A percentile compares a stretch with the other conserved stretches of the same genome.
These are phyloP conservation scores for Trifolium fragiferum DNA, from an alignment of 306 rosid species.

Conservation along the genomic window DNA sequence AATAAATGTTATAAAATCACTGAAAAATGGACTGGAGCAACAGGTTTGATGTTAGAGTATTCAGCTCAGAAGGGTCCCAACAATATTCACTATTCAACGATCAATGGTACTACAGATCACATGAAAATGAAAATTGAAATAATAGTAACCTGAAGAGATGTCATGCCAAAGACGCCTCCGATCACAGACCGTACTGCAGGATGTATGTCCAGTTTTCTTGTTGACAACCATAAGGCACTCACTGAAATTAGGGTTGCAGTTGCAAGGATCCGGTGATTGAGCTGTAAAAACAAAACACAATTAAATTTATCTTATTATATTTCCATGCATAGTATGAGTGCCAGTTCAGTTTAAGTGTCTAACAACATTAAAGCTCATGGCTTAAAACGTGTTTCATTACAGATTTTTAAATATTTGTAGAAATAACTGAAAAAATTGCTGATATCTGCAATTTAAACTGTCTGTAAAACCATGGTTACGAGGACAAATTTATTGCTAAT, in stretches of 20 bases:
- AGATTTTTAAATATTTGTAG: constrained; percentile 7
- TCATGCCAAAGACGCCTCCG: constrained; percentile 72
- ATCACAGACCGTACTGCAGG: constrained; percentile 76
- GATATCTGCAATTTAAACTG: not conserved
- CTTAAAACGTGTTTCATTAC: not conserved
- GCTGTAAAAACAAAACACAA: constrained; percentile 53
- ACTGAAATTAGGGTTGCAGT: constrained; percentile 67
- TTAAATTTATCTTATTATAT: constrained; percentile 14
- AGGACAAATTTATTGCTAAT: constrained; percentile 6
- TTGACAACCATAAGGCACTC: constrained; percentile 70
- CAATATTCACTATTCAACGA: not conserved
- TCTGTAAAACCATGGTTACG: not conserved
- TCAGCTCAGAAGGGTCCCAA: constrained; percentile 10
- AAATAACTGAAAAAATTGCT: not conserved
- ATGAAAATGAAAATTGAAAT: constrained; percentile 28
- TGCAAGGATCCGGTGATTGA: constrained; percentile 87
- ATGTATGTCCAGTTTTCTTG: constrained; percentile 80
- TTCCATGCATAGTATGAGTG: constrained; percentile 5
- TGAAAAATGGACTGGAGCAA: too few species aligned
- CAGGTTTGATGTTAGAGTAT: constrained; percentile 6
- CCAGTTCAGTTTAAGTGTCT: constrained; percentile 1
- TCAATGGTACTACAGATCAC: not conserved
- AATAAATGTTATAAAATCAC: not conserved
- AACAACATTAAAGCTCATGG: constrained; percentile 24
- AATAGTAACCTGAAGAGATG: constrained; percentile 78